Base-by-base conservation (phyloP, 2,329 filamentous ascomycete genomes). In the Knoxdaviesia proteae region DNA sequence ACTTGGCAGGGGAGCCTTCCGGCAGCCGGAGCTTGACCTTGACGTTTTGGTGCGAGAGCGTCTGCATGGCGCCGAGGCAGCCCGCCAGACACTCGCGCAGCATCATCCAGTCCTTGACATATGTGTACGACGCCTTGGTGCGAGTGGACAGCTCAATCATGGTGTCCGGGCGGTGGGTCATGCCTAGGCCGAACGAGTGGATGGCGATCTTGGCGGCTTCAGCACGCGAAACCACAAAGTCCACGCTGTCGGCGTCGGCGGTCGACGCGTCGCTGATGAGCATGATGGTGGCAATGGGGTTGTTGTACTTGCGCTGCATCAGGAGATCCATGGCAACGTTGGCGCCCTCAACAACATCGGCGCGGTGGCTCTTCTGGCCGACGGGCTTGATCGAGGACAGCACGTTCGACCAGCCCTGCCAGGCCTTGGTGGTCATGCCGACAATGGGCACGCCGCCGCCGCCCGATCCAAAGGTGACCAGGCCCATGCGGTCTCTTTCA, bases 51-150 rank as follows among this genome's bases (percentile, higher is more conserved):
- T 98, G 90, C n/a, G 90, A 96, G 32, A 84, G 79, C 2, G 84
- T 86, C 59, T 98, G 90, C 56, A 96, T 71, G 9, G 84, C 78
- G 39, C 90, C 90, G 32, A 98, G 65, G 53, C 88, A 96, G 38
- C 90, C 90, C 30, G 87, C 90, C 38, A 94, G 70, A 57, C 90
- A 96, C 58, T 98, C 90, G 32, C 90, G 80, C 34, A 98, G 71
- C 88, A 96, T 98, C 88, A 96, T 96, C 90, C 90, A 98, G 58
- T 98, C 90, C 61, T 96, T 98, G 51, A 98, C 87, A 53, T 96
- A 98, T 1, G 86, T 92, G 55, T 96, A 98, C 1, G 86, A 92
- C 5, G 87, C 90, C 62, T 96, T 98, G 4, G 90, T 98, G 47
- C 86, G 74, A 6, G 83, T 90, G 1, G 90, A 96, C 8, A 98